Base-by-base conservation (phyloP, 2,329 filamentous ascomycete species). In the Fusarium beomiforme region DNA sequence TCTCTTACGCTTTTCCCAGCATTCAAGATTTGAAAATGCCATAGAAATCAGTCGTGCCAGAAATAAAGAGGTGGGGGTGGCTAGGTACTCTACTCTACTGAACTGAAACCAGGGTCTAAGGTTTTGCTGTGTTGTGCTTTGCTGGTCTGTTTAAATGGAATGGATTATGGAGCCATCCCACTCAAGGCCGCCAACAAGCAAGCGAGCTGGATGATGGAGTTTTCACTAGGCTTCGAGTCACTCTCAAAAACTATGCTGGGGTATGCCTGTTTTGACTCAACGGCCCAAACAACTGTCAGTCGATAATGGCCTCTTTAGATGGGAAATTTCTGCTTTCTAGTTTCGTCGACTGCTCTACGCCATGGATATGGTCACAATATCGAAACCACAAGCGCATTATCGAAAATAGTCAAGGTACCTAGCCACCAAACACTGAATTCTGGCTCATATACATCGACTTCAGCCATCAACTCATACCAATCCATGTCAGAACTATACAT, bases 201-300 rank as follows among this genome's bases (percentile, higher is more conserved):
- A 66, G 56, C 50, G 53, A 73, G 56, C 65, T 71, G 62, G 63
- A 56, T 49, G 61, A 73, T 69, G 61, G 61, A 61, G 58, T 67
- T 67, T 67, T 53, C 53, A 69, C 69, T 50, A 55, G 70, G 49
- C 50, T 58, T 71, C 47, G 44, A 51, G 43, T 43, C 51, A 49
- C 43, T 46, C 59, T 63, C 43, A 58, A 59, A 59, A 31, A 51
- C 56, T 26, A 50, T 59, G 47, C 63, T 61, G 50, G 73, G 73
- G 54, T 69, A 67, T 75, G 69, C 73, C 61, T 75, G 69, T 56
- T 63, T 55, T 56, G 42, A 56, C 23, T 64, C 60, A 53, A 64
- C 50, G 26, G 44, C 55, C 59, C 63, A 64, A 64, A 67, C 58
- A 62, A 47, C 36, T 57, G 23, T 57, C 59, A 41, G 54, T 71